phyloP scores from a whole-genome alignment of 1,284 basidiomycete species.

The Rhodotorula sp. region DNA sequence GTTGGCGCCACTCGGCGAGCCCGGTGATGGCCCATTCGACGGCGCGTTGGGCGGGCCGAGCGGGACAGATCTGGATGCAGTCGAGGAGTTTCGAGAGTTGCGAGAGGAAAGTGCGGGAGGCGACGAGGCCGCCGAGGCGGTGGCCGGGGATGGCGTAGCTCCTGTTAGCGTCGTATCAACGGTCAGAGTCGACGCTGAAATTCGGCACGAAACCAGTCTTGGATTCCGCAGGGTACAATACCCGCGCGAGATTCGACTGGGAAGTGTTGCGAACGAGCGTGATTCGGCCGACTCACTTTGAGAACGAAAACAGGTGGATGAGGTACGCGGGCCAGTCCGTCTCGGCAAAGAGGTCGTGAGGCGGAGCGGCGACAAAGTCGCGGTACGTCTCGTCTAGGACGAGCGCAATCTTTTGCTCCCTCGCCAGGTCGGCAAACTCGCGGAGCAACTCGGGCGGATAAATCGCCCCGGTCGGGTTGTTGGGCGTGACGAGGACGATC shows the following conservation, averaged over 20 bases:
- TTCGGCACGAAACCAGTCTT: background rate
- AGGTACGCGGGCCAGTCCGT: slow-evolving; percentile 64
- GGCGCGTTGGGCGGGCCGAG: slow-evolving; percentile 67
- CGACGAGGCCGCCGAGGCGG: slow-evolving; percentile 73
- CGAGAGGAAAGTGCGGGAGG: slow-evolving; percentile 60
- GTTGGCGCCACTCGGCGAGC: slow-evolving; percentile 52
- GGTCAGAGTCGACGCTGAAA: too few relatives aligned
- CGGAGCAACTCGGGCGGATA: slow-evolving; percentile 65
- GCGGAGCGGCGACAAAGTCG: slow-evolving; percentile 61
- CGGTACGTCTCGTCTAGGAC: slow-evolving; percentile 80
- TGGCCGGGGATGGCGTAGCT: slow-evolving; percentile 82
- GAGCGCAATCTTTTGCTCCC: slow-evolving; percentile 63
- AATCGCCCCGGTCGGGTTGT: slow-evolving; percentile 74
- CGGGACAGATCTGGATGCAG: slow-evolving; percentile 73
- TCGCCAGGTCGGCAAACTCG: slow-evolving; percentile 65
- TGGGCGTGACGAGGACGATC: slow-evolving; percentile 72
- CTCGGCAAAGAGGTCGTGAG: slow-evolving; percentile 24
- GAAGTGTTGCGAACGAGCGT: too few relatives aligned
- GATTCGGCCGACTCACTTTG: slow-evolving; percentile 45
- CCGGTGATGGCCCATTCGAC: slow-evolving; percentile 52
- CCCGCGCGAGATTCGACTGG: too few relatives aligned
- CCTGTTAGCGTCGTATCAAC: slow-evolving; percentile 51
- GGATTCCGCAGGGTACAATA: too few relatives aligned
- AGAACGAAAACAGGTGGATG: slow-evolving; percentile 73
- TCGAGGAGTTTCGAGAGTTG: slow-evolving; percentile 68